A percentile compares a stretch with the other conserved stretches of the same genome.
These are phyloP conservation scores for Tetrapisispora taiwanensis DNA, from an alignment of 805 yeast species.

Conservation along the genomic window DNA sequence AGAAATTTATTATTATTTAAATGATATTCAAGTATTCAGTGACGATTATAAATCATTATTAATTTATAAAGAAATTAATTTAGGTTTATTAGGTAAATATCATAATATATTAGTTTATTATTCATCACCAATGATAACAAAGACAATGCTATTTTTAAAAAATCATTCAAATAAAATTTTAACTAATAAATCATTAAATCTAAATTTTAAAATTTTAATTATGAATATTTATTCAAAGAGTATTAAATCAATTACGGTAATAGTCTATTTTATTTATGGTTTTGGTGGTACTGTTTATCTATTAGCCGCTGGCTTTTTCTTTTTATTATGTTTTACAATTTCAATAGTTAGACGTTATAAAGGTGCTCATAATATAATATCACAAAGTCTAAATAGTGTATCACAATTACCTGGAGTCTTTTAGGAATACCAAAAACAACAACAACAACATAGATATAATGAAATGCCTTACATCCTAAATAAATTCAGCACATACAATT, in stretches of 20 bases:
- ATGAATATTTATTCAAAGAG: conserved; percentile 8
- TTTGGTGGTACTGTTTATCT: conserved; percentile 23
- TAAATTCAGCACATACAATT: too few species aligned
- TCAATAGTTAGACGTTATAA: conserved; percentile 22
- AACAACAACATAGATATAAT: too few species aligned
- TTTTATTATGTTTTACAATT: conserved; percentile 21
- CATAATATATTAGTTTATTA: conserved; percentile 26
- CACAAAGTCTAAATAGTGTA: conserved; percentile 10
- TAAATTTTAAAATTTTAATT: background rate
- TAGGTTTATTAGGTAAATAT: conserved; percentile 23
- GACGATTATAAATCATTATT: conserved; percentile 24
- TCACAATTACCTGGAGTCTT: conserved; percentile 9
- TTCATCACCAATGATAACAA: conserved; percentile 13
- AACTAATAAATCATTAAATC: background rate
- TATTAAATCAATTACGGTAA: conserved; percentile 16
- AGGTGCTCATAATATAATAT: conserved; percentile 14
- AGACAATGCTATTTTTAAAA: background rate
- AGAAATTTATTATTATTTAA: conserved; percentile 20
- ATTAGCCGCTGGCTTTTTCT: conserved; percentile 24
- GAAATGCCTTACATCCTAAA: too few species aligned
- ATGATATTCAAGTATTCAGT: conserved; percentile 13
- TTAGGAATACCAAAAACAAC: background rate
- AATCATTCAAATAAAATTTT: background rate
- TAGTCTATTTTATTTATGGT: conserved; percentile 20
- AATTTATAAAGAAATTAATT: conserved; percentile 7